Conservation (phyloP, 768 basidiomycete genomes). For the Suillus subalutaceus region DNA sequence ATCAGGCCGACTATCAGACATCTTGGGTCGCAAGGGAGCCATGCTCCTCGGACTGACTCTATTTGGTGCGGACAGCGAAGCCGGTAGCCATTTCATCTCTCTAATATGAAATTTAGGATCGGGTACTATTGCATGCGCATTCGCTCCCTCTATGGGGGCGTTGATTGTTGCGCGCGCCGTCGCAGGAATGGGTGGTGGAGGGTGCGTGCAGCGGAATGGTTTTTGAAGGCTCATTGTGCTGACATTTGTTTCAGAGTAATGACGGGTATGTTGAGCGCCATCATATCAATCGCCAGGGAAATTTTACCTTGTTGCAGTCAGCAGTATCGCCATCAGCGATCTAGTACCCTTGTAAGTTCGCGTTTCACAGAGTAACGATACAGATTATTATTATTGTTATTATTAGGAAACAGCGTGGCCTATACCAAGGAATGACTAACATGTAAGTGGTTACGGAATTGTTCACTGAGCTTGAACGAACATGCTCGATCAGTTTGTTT, state of each 20-base stretch:
- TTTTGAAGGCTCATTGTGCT: conserved; percentile 16
- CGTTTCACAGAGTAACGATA: background rate
- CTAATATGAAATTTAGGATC: conserved; percentile 48
- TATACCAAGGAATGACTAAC: conserved; percentile 92
- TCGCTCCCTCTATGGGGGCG: conserved; percentile 83
- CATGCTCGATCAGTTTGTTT: conserved; percentile 56
- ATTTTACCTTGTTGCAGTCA: conserved; percentile 51
- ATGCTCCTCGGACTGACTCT: conserved; percentile 83
- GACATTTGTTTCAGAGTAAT: conserved; percentile 60
- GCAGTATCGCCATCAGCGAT: conserved; percentile 85
- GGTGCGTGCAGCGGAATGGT: conserved; percentile 50
- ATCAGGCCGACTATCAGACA: conserved; percentile 80
- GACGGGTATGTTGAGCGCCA: conserved; percentile 59
- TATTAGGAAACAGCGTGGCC: conserved; percentile 76
- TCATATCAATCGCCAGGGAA: conserved; percentile 11
- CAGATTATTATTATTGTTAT: conserved; percentile 5
- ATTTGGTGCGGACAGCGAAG: conserved; percentile 61
- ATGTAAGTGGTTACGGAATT: conserved; percentile 52
- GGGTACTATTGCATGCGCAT: conserved; percentile 85
- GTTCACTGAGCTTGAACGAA: conserved; percentile 16
- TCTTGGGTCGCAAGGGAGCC: conserved; percentile 82
- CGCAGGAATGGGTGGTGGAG: conserved; percentile 92
- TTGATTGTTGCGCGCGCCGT: conserved; percentile 82
- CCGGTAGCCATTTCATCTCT: conserved; percentile 14
- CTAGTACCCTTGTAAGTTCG: conserved; percentile 79